Conservation (phyloP, 257 asterid species). For the Gentiana dahurica region DNA sequence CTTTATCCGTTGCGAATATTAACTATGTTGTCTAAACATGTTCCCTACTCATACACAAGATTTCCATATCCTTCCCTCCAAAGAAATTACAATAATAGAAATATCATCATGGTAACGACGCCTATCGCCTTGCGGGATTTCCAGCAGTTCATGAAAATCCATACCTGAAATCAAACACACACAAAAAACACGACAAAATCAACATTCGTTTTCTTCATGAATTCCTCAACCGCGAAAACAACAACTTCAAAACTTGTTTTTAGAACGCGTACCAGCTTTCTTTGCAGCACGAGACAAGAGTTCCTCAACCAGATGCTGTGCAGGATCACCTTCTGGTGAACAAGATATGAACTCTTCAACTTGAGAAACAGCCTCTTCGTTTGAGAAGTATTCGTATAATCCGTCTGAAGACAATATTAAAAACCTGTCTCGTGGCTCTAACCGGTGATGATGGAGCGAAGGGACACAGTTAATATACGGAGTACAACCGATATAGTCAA, state of each 20-base stretch:
- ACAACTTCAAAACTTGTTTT: neutral
- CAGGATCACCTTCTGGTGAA: constrained; percentile 99
- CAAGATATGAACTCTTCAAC: constrained; percentile 74
- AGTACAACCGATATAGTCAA: constrained; percentile 55
- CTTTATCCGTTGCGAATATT: constrained; percentile 3
- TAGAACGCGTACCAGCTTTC: constrained; percentile 48
- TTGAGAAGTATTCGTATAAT: constrained; percentile 90
- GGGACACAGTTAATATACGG: constrained; percentile 76
- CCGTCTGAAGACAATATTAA: constrained; percentile 85
- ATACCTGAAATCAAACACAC: constrained; percentile 40
- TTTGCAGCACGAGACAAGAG: constrained; percentile 90
- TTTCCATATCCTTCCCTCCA: constrained; percentile 99
- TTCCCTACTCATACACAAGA: constrained; percentile 58
- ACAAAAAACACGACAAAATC: neutral
- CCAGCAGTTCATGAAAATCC: constrained; percentile 89
- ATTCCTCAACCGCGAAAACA: too few relatives aligned
- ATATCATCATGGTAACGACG: constrained; percentile 96
- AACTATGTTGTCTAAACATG: neutral
- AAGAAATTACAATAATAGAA: constrained; percentile 86
- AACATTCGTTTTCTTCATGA: too few relatives aligned
- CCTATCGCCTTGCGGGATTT: constrained; percentile 93
- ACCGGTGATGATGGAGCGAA: constrained; percentile 62
- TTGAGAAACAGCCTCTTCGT: constrained; percentile 88
- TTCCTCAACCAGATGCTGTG: constrained; percentile 89
- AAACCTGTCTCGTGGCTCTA: constrained; percentile 66